Evolutionary conservation across 2,329 filamentous ascomycete species (phyloP).

Genomic region (Aureobasidium namibiae): DNA sequence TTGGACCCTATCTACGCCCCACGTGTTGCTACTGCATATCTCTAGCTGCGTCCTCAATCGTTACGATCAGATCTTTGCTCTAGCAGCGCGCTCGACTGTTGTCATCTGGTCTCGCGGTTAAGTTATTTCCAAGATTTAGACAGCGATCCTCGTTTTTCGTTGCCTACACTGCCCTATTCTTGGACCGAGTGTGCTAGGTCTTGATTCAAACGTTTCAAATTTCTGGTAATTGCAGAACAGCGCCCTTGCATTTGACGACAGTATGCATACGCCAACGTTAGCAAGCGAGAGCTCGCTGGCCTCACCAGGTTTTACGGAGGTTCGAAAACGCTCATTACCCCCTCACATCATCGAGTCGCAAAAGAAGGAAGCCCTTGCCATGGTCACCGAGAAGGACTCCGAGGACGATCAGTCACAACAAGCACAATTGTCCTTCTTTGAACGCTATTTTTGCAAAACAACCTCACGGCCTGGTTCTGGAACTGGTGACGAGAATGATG

Average conservation of each 20-base stretch:
- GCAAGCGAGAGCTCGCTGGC: neutral
- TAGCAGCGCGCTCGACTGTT: neutral
- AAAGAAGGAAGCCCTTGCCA: slow-evolving; percentile 1
- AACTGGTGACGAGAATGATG: neutral
- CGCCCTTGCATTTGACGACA: neutral
- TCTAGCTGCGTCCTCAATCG: neutral
- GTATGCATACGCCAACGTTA: neutral
- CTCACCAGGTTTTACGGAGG: neutral
- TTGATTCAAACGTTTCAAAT: neutral
- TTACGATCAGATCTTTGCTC: neutral
- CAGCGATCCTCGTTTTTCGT: no score
- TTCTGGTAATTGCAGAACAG: neutral
- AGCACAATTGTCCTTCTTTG: slow-evolving; percentile 18
- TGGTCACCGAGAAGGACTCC: slow-evolving; percentile 6
- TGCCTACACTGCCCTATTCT: neutral
- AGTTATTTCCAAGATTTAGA: neutral
- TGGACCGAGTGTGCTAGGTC: neutral
- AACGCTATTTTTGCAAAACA: slow-evolving; percentile 20
- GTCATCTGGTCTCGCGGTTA: neutral
- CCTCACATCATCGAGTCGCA: slow-evolving; percentile 11
- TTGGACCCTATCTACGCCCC: neutral
- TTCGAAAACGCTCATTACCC: slow-evolving; percentile 11
- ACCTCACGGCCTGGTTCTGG: neutral
- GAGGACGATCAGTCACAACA: neutral
- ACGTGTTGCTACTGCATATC: neutral